These are phyloP conservation scores for Cyclotella sp. DNA, from an alignment of 108 stramenopile species.

Conservation along the genomic window DNA sequence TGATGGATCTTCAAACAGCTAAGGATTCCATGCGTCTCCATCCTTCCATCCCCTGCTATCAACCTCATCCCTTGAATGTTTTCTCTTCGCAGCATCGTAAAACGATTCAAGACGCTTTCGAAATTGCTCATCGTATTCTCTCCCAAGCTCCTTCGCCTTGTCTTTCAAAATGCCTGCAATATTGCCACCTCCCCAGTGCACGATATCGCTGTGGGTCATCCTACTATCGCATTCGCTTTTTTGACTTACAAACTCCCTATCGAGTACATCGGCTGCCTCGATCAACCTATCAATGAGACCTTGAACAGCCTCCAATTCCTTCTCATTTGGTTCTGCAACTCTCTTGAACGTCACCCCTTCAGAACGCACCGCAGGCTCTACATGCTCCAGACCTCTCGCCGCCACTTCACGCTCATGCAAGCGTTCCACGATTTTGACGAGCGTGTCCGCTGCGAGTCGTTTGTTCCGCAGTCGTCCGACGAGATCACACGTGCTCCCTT, in stretches of 20 bases:
- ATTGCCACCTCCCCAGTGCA: conserved; percentile 56
- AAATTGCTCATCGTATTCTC: conserved; percentile 61
- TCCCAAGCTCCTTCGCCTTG: conserved; percentile 46
- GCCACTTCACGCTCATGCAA: conserved; percentile 52
- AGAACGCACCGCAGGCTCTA: conserved; percentile 47
- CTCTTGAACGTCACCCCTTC: conserved; percentile 41
- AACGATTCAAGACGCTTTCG: conserved; percentile 50
- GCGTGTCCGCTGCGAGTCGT: conserved; percentile 41
- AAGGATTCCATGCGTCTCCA: conserved; percentile 50
- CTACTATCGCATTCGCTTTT: conserved; percentile 27
- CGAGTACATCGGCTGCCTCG: conserved; percentile 51
- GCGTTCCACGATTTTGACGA: conserved; percentile 47
- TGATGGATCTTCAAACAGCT: neutral
- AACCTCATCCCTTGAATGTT: conserved; percentile 49
- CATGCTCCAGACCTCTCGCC: conserved; percentile 49
- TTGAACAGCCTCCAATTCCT: conserved; percentile 27
- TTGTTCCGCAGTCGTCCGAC: conserved; percentile 40
- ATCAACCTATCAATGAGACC: conserved; percentile 37
- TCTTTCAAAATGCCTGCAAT: conserved; percentile 48
- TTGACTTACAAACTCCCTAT: conserved; percentile 43
- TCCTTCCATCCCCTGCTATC: conserved; percentile 42
- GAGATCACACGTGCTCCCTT: conserved; percentile 28
- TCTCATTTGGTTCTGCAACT: conserved; percentile 39
- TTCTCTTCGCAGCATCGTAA: conserved; percentile 55
- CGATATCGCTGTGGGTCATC: conserved; percentile 50